Evolutionary conservation across 208 protist species (phyloP).

Genomic region (Wallacemonas rigidus): DNA sequence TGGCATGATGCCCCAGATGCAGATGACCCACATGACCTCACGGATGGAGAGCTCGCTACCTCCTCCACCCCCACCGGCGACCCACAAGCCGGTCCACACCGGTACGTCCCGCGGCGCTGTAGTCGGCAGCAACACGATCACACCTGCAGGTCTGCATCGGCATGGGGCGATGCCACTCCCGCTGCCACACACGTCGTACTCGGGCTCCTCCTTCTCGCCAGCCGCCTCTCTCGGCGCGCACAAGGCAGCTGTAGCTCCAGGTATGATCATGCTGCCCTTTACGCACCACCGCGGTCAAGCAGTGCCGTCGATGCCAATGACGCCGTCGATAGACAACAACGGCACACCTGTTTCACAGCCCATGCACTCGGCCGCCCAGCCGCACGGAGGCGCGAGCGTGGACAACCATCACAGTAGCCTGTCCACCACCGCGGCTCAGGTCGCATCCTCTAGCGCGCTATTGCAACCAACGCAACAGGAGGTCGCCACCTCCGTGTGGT

Average conservation of each 20-base stretch:
- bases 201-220: not conserved
- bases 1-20: constrained; percentile 4
- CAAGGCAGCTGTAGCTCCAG: not conserved
- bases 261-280: constrained; percentile 14
- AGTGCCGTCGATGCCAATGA: not conserved
- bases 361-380: constrained; percentile 16
- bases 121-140: constrained; percentile 23
- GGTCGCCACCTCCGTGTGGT: not conserved
- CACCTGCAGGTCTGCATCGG: constrained; percentile 10
- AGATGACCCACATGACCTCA: not conserved
- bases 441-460: too few species aligned
- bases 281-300: constrained; percentile 1
- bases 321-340: too few species aligned
- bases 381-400: not conserved
- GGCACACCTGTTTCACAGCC: not conserved
- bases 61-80: not conserved
- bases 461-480: too few species aligned
- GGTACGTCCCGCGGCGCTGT: not conserved
- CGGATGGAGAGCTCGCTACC: not conserved
- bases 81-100: not conserved
- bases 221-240: not conserved
- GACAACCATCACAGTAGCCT: too few species aligned
- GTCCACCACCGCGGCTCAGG: too few species aligned
- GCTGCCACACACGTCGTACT: not conserved
- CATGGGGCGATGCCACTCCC: not conserved